A percentile compares a stretch with the other conserved stretches of the same genome.
Evolutionary conservation across 1,284 basidiomycete species (phyloP).

Genomic region (Trichosporon ovoides): DNA sequence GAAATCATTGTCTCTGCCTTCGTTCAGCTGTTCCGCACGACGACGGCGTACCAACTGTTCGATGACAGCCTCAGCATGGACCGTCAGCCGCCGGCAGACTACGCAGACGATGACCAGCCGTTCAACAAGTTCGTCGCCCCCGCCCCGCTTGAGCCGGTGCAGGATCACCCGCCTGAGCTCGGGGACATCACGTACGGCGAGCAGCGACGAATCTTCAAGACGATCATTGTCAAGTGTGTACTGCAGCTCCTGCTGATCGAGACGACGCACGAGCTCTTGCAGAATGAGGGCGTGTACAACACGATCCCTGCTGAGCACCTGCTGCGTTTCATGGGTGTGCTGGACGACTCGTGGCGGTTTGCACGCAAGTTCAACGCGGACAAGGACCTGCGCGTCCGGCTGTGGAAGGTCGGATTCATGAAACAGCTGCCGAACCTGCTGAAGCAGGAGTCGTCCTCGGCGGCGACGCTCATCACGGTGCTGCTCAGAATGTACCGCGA

Average conservation of each 20-base stretch:
- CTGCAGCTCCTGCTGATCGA: conserved; percentile 95
- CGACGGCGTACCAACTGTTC: conserved; percentile 95
- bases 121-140: conserved; percentile 48
- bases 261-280: conserved; percentile 91
- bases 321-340: conserved; percentile 83
- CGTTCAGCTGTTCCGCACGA: conserved; percentile 91
- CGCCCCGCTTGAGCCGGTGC: conserved; percentile 39
- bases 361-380: conserved; percentile 97
- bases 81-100: conserved; percentile 57
- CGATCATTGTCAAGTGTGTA: conserved; percentile 99
- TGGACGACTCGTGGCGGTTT: conserved; percentile 96
- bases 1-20: conserved; percentile 90
- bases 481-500: conserved; percentile 92
- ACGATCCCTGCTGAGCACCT: conserved; percentile 93
- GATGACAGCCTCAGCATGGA: conserved; percentile 80
- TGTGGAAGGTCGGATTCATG: conserved; percentile 99
- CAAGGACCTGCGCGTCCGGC: conserved; percentile 88
- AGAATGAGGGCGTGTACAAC: conserved; percentile 84
- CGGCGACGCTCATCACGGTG: conserved; percentile 88
- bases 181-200: conserved; percentile 51
- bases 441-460: conserved; percentile 97
- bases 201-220: conserved; percentile 88
- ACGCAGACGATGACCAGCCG: conserved; percentile 53
- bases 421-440: conserved; percentile 96
- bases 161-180: conserved; percentile 27